Conservation (phyloP, 208 protist species). For the Leishmania gerbilli region DNA sequence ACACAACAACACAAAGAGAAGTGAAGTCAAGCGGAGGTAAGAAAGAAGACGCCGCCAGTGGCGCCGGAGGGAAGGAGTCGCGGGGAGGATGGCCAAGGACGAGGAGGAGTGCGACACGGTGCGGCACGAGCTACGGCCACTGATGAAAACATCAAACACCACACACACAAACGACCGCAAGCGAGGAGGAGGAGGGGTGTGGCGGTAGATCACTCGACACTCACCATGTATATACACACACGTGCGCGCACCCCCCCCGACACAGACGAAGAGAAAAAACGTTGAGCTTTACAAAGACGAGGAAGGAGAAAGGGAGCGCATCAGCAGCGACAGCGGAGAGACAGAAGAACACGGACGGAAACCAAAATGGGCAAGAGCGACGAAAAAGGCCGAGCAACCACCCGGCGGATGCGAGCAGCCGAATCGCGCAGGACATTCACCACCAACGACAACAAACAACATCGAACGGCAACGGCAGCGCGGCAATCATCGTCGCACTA, state of each 20-base stretch:
- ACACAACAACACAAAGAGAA: not conserved
- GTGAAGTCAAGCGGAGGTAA: not conserved
- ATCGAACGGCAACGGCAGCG: not conserved
- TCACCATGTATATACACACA: not conserved
- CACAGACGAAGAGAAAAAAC: not conserved
- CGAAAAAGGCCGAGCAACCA: too few relatives aligned
- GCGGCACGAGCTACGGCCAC: too few relatives aligned
- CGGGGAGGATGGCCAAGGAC: not conserved
- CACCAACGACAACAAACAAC: not conserved
- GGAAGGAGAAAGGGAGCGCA: not conserved
- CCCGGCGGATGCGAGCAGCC: not conserved
- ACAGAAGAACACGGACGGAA: not conserved
- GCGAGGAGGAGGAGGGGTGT: too few relatives aligned
- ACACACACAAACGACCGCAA: too few relatives aligned
- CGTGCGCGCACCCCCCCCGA: not conserved
- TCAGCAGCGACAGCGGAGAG: not conserved
- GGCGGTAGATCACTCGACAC: not conserved
- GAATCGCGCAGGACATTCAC: not conserved
- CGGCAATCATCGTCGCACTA: not conserved
- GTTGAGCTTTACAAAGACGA: not conserved
- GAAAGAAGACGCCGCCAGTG: not conserved
- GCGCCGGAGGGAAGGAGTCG: too few relatives aligned
- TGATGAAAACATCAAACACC: not conserved
- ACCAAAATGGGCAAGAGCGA: not conserved
- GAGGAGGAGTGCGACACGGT: not conserved